A percentile compares a stretch with the other conserved stretches of the same genome.
These are phyloP conservation scores for Aspergillus campestris DNA, from an alignment of 495 filamentous ascomycete species.

Conservation along the genomic window DNA sequence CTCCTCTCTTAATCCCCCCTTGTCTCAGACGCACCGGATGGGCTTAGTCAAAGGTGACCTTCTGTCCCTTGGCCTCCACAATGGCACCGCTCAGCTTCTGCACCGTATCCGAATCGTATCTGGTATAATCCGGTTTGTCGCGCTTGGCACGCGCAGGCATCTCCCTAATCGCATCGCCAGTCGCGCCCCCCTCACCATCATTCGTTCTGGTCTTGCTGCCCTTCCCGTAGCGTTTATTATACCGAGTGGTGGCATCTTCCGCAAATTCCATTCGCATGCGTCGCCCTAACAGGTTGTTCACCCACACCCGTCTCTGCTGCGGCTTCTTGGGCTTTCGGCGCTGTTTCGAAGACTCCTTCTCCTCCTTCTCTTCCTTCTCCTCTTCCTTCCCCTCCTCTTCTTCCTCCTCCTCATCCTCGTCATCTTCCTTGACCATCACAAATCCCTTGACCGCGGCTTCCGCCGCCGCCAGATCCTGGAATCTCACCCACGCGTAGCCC, in stretches of 20 bases:
- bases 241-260: constrained; percentile 76
- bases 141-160: constrained; percentile 18
- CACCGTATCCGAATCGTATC: constrained; percentile 36
- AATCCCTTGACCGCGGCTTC: constrained; percentile 76
- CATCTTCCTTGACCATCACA: constrained; percentile 54
- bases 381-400: constrained; percentile 29
- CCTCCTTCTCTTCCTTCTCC: constrained; percentile 20
- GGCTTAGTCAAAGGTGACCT: constrained; percentile 68
- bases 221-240: constrained; percentile 89
- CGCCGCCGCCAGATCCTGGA: constrained; percentile 67
- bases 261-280: constrained; percentile 84
- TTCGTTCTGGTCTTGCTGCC: constrained; percentile 39
- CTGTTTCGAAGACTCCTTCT: constrained; percentile 13
- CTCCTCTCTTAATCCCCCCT: not conserved
- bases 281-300: constrained; percentile 71
- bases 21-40: not conserved
- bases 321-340: constrained; percentile 44
- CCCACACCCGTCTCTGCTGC: constrained; percentile 64
- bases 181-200: not conserved
- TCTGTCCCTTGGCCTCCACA: constrained; percentile 73
- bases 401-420: constrained; percentile 47
- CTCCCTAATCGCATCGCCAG: constrained; percentile 10
- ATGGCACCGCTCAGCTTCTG: constrained; percentile 64
- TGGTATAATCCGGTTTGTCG: constrained; percentile 25
- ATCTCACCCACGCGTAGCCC: constrained; percentile 91